A percentile compares a stretch with the other conserved stretches of the same genome.
Evolutionary conservation across 495 filamentous ascomycete genomes (phyloP).

Genomic region (Tuber microsphaerosporum): DNA sequence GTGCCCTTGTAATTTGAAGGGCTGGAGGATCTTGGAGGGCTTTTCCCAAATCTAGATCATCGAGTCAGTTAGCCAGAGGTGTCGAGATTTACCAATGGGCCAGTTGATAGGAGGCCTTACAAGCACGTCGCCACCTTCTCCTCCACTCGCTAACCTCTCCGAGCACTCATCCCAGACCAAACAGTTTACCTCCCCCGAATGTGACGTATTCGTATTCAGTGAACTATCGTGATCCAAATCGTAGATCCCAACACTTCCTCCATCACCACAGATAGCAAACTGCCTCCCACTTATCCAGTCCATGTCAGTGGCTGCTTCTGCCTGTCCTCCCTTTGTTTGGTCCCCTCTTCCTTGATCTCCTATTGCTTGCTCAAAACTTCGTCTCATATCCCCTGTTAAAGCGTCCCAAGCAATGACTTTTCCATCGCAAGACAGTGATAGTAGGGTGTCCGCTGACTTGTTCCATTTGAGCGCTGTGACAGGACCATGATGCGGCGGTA

Average conservation of each 20-base stretch:
- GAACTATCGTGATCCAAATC: conserved; percentile 23
- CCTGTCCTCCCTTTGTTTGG: conserved; percentile 43
- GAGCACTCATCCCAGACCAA: conserved; percentile 37
- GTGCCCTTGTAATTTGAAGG: conserved; percentile 28
- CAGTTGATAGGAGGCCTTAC: conserved; percentile 16
- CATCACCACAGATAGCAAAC: conserved; percentile 53
- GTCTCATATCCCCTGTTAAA: conserved; percentile 42
- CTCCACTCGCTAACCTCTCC: conserved; percentile 38
- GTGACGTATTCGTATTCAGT: conserved; percentile 15
- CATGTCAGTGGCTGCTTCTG: conserved; percentile 50
- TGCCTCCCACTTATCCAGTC: conserved; percentile 55
- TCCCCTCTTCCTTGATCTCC: neutral
- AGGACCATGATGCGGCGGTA: conserved; percentile 48
- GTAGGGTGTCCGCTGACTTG: conserved; percentile 49
- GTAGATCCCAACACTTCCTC: conserved; percentile 33
- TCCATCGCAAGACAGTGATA: conserved; percentile 53
- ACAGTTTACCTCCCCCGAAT: conserved; percentile 32
- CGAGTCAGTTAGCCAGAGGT: conserved; percentile 8
- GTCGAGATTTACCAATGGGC: neutral
- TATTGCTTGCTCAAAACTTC: conserved; percentile 42
- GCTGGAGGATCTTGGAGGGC: conserved; percentile 18
- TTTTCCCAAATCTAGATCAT: conserved; percentile 36
- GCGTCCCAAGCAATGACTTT: conserved; percentile 51
- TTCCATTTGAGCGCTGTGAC: conserved; percentile 59
- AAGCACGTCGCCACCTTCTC: conserved; percentile 20